Evolutionary conservation across 2,329 filamentous ascomycete genomes (phyloP).

Genomic region (Botryotinia convoluta): DNA sequence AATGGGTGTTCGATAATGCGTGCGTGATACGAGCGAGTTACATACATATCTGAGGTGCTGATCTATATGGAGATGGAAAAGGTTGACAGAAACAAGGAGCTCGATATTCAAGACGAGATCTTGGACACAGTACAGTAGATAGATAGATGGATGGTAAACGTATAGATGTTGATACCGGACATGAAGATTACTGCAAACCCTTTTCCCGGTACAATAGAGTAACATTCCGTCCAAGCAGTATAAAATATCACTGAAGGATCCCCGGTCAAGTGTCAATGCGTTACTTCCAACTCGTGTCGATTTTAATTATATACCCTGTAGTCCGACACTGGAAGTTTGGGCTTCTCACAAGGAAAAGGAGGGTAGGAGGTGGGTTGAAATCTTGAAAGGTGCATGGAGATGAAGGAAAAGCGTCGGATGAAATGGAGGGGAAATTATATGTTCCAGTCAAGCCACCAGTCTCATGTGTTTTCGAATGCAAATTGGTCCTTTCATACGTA

Average conservation of each 20-base stretch:
- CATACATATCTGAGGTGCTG: background rate
- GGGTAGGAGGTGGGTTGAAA: background rate
- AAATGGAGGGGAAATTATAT: constrained; percentile 1
- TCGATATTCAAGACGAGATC: background rate
- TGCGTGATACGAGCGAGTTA: constrained; percentile 2
- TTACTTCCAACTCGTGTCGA: constrained; percentile 1
- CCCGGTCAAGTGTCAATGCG: background rate
- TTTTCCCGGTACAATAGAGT: background rate
- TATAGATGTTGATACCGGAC: background rate
- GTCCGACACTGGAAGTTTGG: constrained; percentile 14
- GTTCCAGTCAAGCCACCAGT: constrained; percentile 7
- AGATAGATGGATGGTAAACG: background rate
- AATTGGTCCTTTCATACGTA: background rate
- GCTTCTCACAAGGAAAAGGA: background rate
- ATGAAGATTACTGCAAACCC: background rate
- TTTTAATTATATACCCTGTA: constrained; percentile 1
- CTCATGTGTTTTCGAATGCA: constrained; percentile 7
- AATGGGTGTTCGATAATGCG: constrained; percentile 16
- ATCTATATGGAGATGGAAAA: background rate
- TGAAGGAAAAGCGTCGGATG: background rate
- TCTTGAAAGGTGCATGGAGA: background rate
- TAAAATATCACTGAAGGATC: background rate
- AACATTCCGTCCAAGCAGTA: background rate
- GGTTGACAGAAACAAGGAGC: background rate
- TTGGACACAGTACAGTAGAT: background rate